Base-by-base conservation (phyloP, 2,329 filamentous ascomycete genomes). In the Clonostachys byssicola region DNA sequence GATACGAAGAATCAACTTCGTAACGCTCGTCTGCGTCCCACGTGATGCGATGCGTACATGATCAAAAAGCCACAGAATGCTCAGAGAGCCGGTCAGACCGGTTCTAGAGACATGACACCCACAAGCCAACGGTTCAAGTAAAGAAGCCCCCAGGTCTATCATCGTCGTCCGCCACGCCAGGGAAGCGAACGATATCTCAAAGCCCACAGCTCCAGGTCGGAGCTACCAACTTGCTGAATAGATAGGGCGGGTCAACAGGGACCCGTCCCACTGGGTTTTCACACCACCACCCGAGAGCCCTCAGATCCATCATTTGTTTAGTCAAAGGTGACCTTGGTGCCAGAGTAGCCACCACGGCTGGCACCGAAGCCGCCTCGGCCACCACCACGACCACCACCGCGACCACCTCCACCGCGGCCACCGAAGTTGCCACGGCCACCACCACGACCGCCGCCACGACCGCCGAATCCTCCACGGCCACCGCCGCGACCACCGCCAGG, bases 301-400 rank as follows among this genome's bases (percentile, higher is more conserved):
- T 74, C 71, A 60, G 62, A 59, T 57, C 58, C 63, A 62, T 63
- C 64, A 62, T 70, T 30, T 30, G 23, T 30, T 73, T 70, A 70
- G 53, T 71, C 68, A 66, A 89, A 89, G 54, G 83, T 88, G 64
- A 82, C 83, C 83, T 92, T 94, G 75, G 83, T 86, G 70, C 89
- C 90, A 69, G 79, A 73, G 60, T 68, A 72, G 47, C 65, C 65
- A 41, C 71, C 66, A 42, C 71, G 61, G 51, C 77, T 70, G 52
- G 80, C 73, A 46, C 77, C 72, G 55, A 75, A 70, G 51, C 78
- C 73, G 54, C 77, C 72, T 55, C 78, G 71, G 51, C 79, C 73
- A 49, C 77, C 67, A 52, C 76, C 68, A 51, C 71, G 70, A 42
- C 73, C 70, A 47, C 70, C 57, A 40, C 68, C 61, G 35, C 71